Conservation (phyloP, 495 filamentous ascomycete genomes). For the Articulospora tetracladia region DNA sequence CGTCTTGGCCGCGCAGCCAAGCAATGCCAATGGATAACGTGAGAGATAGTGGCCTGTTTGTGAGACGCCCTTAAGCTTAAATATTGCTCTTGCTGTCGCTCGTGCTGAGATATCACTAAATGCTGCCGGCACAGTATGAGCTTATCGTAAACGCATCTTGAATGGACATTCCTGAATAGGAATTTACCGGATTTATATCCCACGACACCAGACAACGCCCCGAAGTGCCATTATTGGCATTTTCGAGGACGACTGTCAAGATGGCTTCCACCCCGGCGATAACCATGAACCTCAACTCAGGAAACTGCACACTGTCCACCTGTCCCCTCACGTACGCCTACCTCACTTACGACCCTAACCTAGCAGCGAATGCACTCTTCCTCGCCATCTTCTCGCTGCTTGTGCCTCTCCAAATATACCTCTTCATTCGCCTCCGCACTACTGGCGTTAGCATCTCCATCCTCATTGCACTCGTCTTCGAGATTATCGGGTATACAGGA, state of each 20-base stretch:
- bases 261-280: neutral
- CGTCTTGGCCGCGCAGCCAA: neutral
- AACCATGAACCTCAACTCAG: neutral
- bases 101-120: too few species aligned
- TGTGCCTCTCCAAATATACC: conserved; percentile 11
- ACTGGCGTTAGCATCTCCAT: conserved; percentile 32
- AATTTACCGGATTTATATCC: too few species aligned
- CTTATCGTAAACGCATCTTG: too few species aligned
- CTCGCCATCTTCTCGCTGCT: conserved; percentile 21
- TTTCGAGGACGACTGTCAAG: neutral
- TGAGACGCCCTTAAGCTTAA: too few species aligned
- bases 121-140: neutral
- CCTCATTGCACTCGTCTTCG: conserved; percentile 31
- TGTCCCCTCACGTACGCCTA: conserved; percentile 29
- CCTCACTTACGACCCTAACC: conserved; percentile 31
- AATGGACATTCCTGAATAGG: too few species aligned
- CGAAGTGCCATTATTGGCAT: too few species aligned
- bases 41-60: neutral
- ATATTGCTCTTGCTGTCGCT: too few species aligned
- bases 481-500: conserved; percentile 36
- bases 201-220: too few species aligned
- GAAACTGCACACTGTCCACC: conserved; percentile 1
- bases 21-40: neutral
- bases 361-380: conserved; percentile 34
- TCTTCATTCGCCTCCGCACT: neutral